A percentile compares a stretch with the other conserved stretches of the same genome.
These are phyloP conservation scores for Naganishia vaughanmartiniae DNA, from an alignment of 768 basidiomycete genomes.

Conservation along the genomic window DNA sequence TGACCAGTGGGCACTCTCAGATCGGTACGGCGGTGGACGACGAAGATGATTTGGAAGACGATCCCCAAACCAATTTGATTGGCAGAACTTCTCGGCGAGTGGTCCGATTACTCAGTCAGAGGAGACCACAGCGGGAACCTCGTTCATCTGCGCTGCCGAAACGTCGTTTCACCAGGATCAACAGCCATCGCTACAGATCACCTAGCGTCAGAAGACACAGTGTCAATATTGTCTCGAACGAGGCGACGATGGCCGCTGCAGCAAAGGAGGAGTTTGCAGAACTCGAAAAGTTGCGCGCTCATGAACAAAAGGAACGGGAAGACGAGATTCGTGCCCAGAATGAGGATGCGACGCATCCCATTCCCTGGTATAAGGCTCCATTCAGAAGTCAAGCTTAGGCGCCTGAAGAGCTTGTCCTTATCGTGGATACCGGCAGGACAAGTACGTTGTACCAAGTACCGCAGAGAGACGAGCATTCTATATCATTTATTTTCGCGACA, in stretches of 20 bases:
- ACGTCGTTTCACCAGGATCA: conserved; percentile 12
- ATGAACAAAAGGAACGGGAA: conserved; percentile 17
- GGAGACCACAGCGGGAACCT: neutral
- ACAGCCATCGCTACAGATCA: conserved; percentile 8
- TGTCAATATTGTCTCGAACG: conserved; percentile 15
- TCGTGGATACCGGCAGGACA: too few species aligned
- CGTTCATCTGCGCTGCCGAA: neutral
- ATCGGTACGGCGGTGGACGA: conserved; percentile 32
- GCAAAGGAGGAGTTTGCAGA: conserved; percentile 22
- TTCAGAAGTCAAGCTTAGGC: conserved; percentile 5
- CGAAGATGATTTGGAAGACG: conserved; percentile 31
- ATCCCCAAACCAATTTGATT: conserved; percentile 14
- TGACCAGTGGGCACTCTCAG: neutral
- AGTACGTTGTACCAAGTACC: too few species aligned
- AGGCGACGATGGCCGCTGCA: conserved; percentile 24
- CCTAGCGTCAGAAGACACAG: conserved; percentile 13
- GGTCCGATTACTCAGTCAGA: conserved; percentile 16
- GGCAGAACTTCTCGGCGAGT: conserved; percentile 6
- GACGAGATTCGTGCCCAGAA: conserved; percentile 20
- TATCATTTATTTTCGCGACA: neutral
- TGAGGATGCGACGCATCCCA: conserved; percentile 2
- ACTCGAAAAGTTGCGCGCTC: neutral
- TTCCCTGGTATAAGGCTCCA: conserved; percentile 8
- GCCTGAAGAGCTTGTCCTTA: too few species aligned
- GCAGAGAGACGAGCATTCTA: too few species aligned